Evolutionary conservation across 2,329 filamentous ascomycete species (phyloP).

Genomic region (Chrysoporthe austroafricana): DNA sequence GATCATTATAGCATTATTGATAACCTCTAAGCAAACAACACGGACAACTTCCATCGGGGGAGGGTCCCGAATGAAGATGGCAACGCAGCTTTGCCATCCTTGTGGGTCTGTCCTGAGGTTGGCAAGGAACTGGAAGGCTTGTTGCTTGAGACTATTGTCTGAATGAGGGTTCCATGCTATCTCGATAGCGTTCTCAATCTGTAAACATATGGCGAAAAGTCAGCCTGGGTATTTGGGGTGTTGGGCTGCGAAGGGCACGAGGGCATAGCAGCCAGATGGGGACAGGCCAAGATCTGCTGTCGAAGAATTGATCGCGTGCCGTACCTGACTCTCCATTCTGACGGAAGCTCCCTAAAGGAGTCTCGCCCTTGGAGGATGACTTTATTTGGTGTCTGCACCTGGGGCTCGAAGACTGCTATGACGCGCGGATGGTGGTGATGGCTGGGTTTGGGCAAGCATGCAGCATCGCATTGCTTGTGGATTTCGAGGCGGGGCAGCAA

Average conservation of each 20-base stretch:
- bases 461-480: conserved; percentile 29
- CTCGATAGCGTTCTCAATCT: conserved; percentile 95
- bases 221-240: not conserved
- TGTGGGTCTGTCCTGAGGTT: conserved; percentile 81
- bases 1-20: conserved; percentile 88
- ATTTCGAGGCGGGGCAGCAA: conserved; percentile 27
- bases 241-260: conserved; percentile 10
- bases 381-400: conserved; percentile 14
- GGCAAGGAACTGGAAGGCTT: conserved; percentile 80
- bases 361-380: conserved; percentile 19
- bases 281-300: conserved; percentile 21
- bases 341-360: conserved; percentile 29
- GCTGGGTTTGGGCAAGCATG: conserved; percentile 27
- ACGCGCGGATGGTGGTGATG: conserved; percentile 32
- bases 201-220: conserved; percentile 20
- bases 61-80: conserved; percentile 80
- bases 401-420: conserved; percentile 35
- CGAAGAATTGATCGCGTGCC: conserved; percentile 24
- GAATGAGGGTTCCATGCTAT: conserved; percentile 86
- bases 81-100: conserved; percentile 88
- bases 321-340: conserved; percentile 39
- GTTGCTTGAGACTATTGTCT: conserved; percentile 73
- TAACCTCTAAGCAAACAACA: conserved; percentile 85
- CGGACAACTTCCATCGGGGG: conserved; percentile 82
- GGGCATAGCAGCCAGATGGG: not conserved